A percentile compares a stretch with the other conserved stretches of the same genome.
Conservation (phyloP, 1,284 basidiomycete genomes). For the Tremellales sp. region DNA sequence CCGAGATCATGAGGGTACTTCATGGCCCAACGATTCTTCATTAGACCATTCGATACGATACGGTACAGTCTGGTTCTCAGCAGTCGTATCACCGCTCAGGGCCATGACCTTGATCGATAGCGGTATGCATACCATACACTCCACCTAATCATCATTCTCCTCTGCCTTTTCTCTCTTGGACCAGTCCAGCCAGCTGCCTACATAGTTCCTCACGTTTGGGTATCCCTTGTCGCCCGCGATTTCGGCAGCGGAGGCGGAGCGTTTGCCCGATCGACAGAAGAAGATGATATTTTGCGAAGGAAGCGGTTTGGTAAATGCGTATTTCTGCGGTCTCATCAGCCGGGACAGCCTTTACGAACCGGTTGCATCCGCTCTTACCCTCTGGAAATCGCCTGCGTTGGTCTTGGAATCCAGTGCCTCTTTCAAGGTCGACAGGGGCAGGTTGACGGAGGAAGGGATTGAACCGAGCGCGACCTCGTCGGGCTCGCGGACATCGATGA, state of each 20-base stretch:
- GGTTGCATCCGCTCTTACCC: too few relatives aligned
- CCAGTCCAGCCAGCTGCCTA: constrained; percentile 93
- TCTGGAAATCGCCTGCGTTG: constrained; percentile 59
- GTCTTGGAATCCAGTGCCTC: constrained; percentile 60
- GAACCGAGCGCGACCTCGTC: constrained; percentile 90
- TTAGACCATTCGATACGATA: too few relatives aligned
- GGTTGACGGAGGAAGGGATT: constrained; percentile 91
- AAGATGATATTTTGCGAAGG: constrained; percentile 78
- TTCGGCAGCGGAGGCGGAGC: constrained; percentile 78
- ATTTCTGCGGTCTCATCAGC: constrained; percentile 45
- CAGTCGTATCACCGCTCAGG: too few relatives aligned
- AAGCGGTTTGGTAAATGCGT: constrained; percentile 79
- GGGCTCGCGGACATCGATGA: constrained; percentile 91
- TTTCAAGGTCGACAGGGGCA: constrained; percentile 78
- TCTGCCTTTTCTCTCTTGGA: constrained; percentile 54
- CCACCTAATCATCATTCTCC: constrained; percentile 41
- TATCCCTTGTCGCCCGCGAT: constrained; percentile 80
- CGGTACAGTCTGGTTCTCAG: too few relatives aligned
- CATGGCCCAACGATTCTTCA: too few relatives aligned
- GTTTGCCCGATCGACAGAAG: constrained; percentile 89
- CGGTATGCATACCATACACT: neutral
- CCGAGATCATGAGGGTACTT: too few relatives aligned
- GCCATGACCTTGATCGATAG: too few relatives aligned
- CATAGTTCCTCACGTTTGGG: constrained; percentile 80
- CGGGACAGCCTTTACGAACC: neutral